These are phyloP conservation scores for Globisporangium solare DNA, from an alignment of 352 stramenopile species.

Conservation along the genomic window DNA sequence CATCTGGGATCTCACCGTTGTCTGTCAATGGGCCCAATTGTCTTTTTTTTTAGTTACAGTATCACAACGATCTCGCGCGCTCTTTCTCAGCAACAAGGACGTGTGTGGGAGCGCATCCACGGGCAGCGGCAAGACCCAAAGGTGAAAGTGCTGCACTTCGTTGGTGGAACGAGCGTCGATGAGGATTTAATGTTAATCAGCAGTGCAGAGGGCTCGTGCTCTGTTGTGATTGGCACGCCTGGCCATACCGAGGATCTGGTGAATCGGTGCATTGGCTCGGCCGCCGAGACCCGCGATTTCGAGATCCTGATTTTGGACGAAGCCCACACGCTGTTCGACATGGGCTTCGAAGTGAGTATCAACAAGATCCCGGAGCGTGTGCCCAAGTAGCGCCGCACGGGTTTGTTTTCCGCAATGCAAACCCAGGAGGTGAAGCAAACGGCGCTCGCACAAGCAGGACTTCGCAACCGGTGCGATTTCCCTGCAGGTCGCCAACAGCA, in stretches of 20 bases:
- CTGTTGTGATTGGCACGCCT: conserved; percentile 79
- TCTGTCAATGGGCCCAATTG: no score
- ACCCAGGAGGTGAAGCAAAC: conserved; percentile 96
- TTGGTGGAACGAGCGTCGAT: conserved; percentile 87
- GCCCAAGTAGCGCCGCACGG: conserved; percentile 97
- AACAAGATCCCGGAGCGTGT: conserved; percentile 94
- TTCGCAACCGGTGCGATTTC: conserved; percentile 98
- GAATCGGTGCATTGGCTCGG: conserved; percentile 68
- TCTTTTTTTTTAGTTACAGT: no score
- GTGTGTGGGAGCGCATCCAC: conserved; percentile 93
- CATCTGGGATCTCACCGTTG: no score
- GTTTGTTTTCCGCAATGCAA: conserved; percentile 88
- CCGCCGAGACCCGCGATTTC: conserved; percentile 90
- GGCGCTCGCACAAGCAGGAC: conserved; percentile 91
- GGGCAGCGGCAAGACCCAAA: conserved; percentile 91
- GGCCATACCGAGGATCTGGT: conserved; percentile 86
- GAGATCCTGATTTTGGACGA: conserved; percentile 99
- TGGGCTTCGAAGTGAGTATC: conserved; percentile 95
- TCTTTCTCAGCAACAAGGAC: conserved; percentile 93
- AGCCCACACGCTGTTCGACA: conserved; percentile 98
- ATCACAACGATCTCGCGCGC: no score
- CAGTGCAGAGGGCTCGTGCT: conserved; percentile 50
- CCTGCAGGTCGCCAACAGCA: conserved; percentile 91
- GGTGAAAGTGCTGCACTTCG: conserved; percentile 85
- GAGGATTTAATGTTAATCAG: conserved; percentile 76